Base-by-base conservation (phyloP, 371 early-diverging fungal species). In the Apophysomyces variabilis region DNA sequence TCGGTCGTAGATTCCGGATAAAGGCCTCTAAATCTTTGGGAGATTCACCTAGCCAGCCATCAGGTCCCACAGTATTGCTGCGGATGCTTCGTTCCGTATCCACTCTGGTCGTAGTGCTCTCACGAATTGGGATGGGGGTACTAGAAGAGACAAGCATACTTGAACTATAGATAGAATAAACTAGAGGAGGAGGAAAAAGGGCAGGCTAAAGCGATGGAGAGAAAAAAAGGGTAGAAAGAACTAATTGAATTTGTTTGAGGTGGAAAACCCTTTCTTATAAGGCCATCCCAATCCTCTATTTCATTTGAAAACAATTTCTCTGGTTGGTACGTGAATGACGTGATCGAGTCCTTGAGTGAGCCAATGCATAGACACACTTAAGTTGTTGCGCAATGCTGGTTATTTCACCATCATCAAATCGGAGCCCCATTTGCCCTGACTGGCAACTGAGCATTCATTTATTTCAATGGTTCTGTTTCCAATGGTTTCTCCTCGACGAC, bases 11-110 rank as follows among this genome's bases (percentile, higher is more conserved):
- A 35, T 64, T 65, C 14, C 50, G 32, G 5, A 58, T 59, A 41
- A 62, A 61, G 8, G 41, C 56, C n/a, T 47, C 64, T 3, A 63
- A 58, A 16, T 70, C 69, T 12, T 62, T 46, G 6, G 66, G 60
- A 1, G 58, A 61, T 18, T 66, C 65, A 36, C 60, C 66, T 11
- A 60, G 44, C 63, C 71, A 68, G 39, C 71, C 68, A 4, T 64
- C 57, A 41, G 69, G 75, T 9, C 64, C 63, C 36, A 75, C 61
- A 5, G 71, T 75, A 16, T 65, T 67, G 38, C 71, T 75, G n/a
- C 65, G 71, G 36, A 71, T 71, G 14, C 61, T 68, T 13, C 68
- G 63, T 7, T 71, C 75, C 4, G 50, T 50, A 18, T 50, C 7
- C 9, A 50, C 54, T 21, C 21, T 50, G 16, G 54, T 50, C 35